Evolutionary conservation across 2,329 filamentous ascomycete genomes (phyloP), one percentile per base, ranked within the genome.

Genomic region (Sordariomycetes sp.): DNA sequence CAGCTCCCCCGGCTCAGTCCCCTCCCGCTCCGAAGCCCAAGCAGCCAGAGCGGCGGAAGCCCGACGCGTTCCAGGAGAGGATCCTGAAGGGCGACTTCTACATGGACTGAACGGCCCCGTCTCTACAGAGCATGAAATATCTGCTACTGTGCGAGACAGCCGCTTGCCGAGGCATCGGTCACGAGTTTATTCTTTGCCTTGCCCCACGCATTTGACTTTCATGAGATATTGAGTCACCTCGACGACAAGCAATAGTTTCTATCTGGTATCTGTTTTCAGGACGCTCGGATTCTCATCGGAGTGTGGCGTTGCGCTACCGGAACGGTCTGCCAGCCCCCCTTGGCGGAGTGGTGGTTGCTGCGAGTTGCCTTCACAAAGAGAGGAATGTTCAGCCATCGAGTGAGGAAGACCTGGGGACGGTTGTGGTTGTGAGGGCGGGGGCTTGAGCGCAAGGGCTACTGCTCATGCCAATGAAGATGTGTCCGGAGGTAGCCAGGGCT

Each of bases 21-120:
- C 72, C 46, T 20, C 20, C 77, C 53, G 65, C 74, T 50, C 69
- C 73, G 62, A 76, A 73, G 67, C 74, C 76, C 55, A 74, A 76
- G 63, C 72, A 72, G 55, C 66, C 71, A 55, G 72, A 78, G 65
- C 75, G 79, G 43, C 79, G 79, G 63, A 95, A 93, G 77, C 92
- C 93, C 34, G 94, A 99, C 75, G 88, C 88, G 62, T 94, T 97
- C 76, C 92, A 97, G 73, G 94, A 99, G 79, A 85, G 95, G 64
- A 97, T 99, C 66, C 80, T 99, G 64, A 94, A 96, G 76, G 94
- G 93, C 53, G 94, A 99, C 68, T 97, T 99, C 67, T 94, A 94
- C 76, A 97, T 97, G 91, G 92, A 97, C 69, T 96, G 79, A 79
- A 61, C 50, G 20, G 24, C 20, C 8, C 11, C 12, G n/a, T 52